phyloP scores from a whole-genome alignment of 1,139 yeast species.

The Saccharomyces hybrid region DNA sequence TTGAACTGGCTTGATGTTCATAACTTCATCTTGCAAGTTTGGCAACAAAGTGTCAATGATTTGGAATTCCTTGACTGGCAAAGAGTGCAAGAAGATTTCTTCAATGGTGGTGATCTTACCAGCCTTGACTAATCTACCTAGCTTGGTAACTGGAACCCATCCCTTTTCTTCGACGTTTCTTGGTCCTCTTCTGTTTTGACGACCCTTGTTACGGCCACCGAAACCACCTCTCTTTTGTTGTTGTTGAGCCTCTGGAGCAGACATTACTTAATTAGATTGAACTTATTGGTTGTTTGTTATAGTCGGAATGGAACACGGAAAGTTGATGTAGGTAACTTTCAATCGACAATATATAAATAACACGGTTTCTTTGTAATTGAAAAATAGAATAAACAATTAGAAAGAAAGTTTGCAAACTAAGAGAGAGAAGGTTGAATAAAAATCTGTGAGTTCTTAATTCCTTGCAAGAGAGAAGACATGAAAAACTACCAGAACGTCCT shows the following conservation, averaged over 20 bases:
- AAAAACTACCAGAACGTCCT: background rate
- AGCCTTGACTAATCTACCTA: conserved; percentile 99
- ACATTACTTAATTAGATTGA: conserved; percentile 39
- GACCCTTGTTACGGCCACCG: conserved; percentile 63
- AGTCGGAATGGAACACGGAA: conserved; percentile 87
- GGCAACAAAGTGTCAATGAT: conserved; percentile 96
- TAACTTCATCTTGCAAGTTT: conserved; percentile 94
- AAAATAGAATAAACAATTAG: background rate
- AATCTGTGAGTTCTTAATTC: background rate
- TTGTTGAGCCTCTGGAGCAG: conserved; percentile 41
- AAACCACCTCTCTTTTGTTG: conserved; percentile 52
- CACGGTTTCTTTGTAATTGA: background rate
- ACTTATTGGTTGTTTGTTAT: conserved; percentile 17
- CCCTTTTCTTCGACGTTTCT: conserved; percentile 94
- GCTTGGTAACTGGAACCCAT: conserved; percentile 99
- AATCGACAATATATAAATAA: conserved; percentile 47
- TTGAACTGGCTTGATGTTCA: conserved; percentile 99
- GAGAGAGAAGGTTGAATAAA: background rate
- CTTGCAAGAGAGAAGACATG: background rate
- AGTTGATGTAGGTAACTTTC: conserved; percentile 89
- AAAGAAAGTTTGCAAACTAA: background rate
- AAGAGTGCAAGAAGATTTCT: conserved; percentile 98
- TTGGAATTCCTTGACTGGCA: conserved; percentile 99
- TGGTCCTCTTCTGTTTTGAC: conserved; percentile 54
- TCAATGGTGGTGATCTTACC: conserved; percentile 95